Evolutionary conservation across 257 asterid genomes (phyloP).

Genomic region (Paulownia fortunei): DNA sequence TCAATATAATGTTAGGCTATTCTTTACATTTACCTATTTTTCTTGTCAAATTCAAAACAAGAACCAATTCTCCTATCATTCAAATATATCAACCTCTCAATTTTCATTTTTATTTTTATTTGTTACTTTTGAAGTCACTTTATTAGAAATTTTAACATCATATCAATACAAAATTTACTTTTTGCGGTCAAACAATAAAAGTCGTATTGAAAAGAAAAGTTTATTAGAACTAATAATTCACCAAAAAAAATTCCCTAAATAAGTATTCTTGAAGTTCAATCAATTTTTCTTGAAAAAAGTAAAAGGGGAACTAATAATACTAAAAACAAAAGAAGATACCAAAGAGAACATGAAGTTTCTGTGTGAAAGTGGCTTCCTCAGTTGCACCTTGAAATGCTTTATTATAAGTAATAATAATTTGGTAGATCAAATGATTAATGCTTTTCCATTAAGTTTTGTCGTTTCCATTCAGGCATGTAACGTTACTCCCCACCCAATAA

Average conservation of each 20-base stretch:
- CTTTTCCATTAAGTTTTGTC: constrained; percentile 19
- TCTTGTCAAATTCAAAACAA: neutral
- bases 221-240: neutral
- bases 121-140: neutral
- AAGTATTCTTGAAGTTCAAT: neutral
- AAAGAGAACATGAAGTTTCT: neutral
- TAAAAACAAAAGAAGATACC: neutral
- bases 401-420: constrained; percentile 8
- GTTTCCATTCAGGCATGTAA: neutral
- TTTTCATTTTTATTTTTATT: neutral
- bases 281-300: neutral
- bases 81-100: neutral
- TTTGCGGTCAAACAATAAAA: too few species aligned
- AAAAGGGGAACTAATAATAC: neutral
- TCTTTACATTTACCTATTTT: neutral
- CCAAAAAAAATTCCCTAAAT: neutral
- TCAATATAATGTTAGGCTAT: neutral
- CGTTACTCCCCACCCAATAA: too few species aligned
- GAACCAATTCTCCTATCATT: neutral
- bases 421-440: constrained; percentile 20
- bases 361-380: neutral
- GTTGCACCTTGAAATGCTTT: constrained; percentile 11
- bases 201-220: too few species aligned
- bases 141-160: neutral
- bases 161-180: too few species aligned